Percentiles rank a stretch among this genome's conserved stretches.
phyloP scores from a whole-genome alignment of 202 grass and related monocot genomes.

The Musa balbisiana region DNA sequence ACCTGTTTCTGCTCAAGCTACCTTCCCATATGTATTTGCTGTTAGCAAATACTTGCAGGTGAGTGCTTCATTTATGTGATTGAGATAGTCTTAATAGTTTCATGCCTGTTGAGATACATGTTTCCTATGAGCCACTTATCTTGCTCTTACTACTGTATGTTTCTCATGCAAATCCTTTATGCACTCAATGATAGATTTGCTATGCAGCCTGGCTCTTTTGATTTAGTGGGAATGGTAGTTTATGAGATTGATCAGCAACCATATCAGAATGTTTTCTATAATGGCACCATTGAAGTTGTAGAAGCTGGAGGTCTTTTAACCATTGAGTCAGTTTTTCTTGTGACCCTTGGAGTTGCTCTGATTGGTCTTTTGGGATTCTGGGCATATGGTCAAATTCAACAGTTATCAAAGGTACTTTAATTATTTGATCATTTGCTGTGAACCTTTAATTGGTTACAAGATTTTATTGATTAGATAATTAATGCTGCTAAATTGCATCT shows the following conservation, averaged over 20 bases:
- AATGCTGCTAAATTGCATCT: neutral
- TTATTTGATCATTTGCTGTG: neutral
- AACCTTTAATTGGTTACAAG: neutral
- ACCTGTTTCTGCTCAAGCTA: conserved; percentile 75
- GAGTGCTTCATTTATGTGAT: neutral
- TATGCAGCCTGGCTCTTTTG: conserved; percentile 87
- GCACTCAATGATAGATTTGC: neutral
- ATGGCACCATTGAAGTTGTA: conserved; percentile 83
- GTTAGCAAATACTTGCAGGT: conserved; percentile 99
- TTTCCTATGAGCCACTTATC: neutral
- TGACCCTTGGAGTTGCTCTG: conserved; percentile 75
- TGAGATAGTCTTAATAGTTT: neutral
- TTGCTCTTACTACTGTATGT: conserved; percentile 1
- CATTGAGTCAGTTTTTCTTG: conserved; percentile 92
- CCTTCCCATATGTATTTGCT: conserved; percentile 78
- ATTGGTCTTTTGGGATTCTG: conserved; percentile 66
- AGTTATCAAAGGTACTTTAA: conserved; percentile 76
- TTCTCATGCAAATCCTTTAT: neutral
- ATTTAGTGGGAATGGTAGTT: conserved; percentile 80
- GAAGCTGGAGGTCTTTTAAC: conserved; percentile 73
- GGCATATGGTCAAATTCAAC: conserved; percentile 92
- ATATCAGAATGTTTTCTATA: conserved; percentile 87
- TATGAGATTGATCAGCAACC: conserved; percentile 91
- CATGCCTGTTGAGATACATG: neutral
- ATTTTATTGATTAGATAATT: neutral